Conservation (phyloP, 352 stramenopile species). For the Pythium periplocum region DNA sequence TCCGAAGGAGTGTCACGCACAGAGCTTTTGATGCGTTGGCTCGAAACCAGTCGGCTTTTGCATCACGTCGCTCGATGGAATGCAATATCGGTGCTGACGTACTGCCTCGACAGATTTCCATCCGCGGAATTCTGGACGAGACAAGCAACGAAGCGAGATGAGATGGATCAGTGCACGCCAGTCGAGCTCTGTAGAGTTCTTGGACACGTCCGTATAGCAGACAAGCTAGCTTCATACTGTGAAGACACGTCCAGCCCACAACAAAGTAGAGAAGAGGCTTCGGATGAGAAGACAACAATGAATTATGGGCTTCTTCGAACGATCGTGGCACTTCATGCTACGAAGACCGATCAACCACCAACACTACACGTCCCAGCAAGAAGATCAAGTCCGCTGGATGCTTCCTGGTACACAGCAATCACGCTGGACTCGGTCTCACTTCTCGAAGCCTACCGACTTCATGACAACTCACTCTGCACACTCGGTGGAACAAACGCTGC, state of each 20-base stretch:
- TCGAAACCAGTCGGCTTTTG: constrained; percentile 6
- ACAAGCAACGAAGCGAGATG: neutral
- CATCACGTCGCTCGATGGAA: constrained; percentile 30
- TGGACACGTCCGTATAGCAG: constrained; percentile 10
- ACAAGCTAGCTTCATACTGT: neutral
- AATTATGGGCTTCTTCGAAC: constrained; percentile 6
- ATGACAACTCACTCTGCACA: constrained; percentile 2
- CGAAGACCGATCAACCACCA: too few relatives aligned
- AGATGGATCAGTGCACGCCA: constrained; percentile 18
- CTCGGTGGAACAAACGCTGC: neutral
- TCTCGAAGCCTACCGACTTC: constrained; percentile 24
- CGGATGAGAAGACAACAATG: too few relatives aligned
- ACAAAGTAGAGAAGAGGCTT: too few relatives aligned
- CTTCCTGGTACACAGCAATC: neutral
- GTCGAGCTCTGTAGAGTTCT: constrained; percentile 23
- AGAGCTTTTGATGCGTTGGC: neutral
- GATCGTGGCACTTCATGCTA: neutral
- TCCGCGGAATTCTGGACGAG: neutral
- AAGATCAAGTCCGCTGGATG: too few relatives aligned
- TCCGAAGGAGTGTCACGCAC: neutral
- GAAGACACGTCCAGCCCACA: too few relatives aligned
- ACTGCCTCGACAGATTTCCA: neutral
- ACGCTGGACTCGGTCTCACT: constrained; percentile 27
- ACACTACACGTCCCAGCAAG: too few relatives aligned
- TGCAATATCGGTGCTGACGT: constrained; percentile 15